A percentile compares a stretch with the other conserved stretches of the same genome.
These are phyloP conservation scores for Penicillium sp. DNA, from an alignment of 2,329 filamentous ascomycete genomes.

Conservation along the genomic window DNA sequence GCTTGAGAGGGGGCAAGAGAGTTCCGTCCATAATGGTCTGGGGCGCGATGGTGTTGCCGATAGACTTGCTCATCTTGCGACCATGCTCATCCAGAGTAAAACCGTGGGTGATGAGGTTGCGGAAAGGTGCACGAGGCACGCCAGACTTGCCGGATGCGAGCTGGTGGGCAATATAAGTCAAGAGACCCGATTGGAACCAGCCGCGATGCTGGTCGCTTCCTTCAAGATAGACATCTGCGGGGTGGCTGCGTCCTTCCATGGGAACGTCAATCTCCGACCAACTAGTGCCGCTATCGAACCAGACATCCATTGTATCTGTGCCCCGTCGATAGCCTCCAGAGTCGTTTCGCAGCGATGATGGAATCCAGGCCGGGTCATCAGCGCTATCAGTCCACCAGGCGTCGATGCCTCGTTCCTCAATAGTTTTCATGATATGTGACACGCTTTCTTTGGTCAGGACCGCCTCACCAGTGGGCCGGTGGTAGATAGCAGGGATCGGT, in stretches of 20 bases:
- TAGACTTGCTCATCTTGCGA: constrained; percentile 98
- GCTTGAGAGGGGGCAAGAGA: constrained; percentile 68
- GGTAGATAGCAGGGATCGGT: constrained; percentile 88
- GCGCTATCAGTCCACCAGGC: constrained; percentile 88
- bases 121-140: constrained; percentile 67
- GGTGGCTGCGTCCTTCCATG: constrained; percentile 29
- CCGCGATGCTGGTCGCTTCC: constrained; percentile 95
- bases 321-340: constrained; percentile 65
- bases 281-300: constrained; percentile 97
- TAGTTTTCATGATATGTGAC: constrained; percentile 77
- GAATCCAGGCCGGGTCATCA: constrained; percentile 77
- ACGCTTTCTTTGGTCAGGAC: constrained; percentile 79
- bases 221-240: constrained; percentile 86
- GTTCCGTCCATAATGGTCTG: constrained; percentile 82
- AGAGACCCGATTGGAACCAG: constrained; percentile 95
- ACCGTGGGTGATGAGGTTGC: constrained; percentile 88
- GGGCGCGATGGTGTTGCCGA: constrained; percentile 84
- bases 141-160: constrained; percentile 35
- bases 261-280: constrained; percentile 63
- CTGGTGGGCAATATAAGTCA: constrained; percentile 73
- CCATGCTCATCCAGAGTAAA: constrained; percentile 87
- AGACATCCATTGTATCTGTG: constrained; percentile 97
- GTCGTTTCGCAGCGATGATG: constrained; percentile 57
- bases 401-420: constrained; percentile 77
- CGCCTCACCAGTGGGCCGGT: constrained; percentile 65